phyloP scores from a whole-genome alignment of 129 eudicot species.

The Lactuca sativa region DNA sequence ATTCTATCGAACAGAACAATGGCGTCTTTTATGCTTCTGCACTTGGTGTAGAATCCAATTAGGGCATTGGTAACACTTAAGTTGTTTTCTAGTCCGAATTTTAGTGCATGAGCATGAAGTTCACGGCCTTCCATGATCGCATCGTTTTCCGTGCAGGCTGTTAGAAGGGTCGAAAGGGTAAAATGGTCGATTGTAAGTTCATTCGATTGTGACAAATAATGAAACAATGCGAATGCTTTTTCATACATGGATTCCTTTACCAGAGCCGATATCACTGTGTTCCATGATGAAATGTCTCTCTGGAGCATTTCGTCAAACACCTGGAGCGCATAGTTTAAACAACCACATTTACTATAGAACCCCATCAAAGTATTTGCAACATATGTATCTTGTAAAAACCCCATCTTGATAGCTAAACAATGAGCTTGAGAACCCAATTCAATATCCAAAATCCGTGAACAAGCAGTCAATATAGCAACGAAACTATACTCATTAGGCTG shows the following conservation, averaged over 20 bases:
- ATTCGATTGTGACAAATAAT: conserved; percentile 39
- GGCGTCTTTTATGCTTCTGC: conserved; percentile 53
- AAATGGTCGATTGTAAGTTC: conserved; percentile 47
- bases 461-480: conserved; percentile 81
- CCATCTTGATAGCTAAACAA: conserved; percentile 55
- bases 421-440: conserved; percentile 69
- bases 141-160: conserved; percentile 50
- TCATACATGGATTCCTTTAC: conserved; percentile 53
- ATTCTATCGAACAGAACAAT: conserved; percentile 54
- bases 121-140: conserved; percentile 46
- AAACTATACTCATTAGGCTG: conserved; percentile 72
- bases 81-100: conserved; percentile 44
- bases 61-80: conserved; percentile 81
- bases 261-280: conserved; percentile 60
- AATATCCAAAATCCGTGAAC: conserved; percentile 48
- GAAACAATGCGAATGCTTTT: conserved; percentile 52
- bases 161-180: conserved; percentile 63
- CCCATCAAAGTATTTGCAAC: conserved; percentile 80
- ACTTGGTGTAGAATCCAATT: conserved; percentile 69
- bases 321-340: conserved; percentile 44
- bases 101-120: conserved; percentile 61
- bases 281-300: conserved; percentile 76
- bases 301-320: conserved; percentile 66
- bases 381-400: conserved; percentile 41
- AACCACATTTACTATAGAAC: conserved; percentile 62